Evolutionary conservation across 2,329 filamentous ascomycete species (phyloP), one percentile per base, ranked within the genome.

Genomic region (Clonostachys solani): DNA sequence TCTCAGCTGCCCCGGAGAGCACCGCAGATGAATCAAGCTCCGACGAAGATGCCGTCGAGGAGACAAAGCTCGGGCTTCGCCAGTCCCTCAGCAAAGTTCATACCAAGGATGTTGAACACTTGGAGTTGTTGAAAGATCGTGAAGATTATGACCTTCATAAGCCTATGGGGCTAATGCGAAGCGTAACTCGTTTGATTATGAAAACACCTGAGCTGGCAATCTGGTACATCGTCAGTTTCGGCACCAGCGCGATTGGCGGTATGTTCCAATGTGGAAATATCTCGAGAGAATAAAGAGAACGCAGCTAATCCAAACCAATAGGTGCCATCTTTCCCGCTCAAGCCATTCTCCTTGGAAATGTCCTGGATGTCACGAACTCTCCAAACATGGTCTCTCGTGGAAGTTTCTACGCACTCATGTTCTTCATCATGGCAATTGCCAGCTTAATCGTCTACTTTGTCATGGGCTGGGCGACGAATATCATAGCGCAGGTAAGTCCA

Each of bases 361-460:
- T 61, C 35, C 54, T 62, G 44, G 52, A 58, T 9, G 54, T 56
- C 2, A 29, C 23, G 23, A 29, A 29, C 23, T 6, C 23, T 29
- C 23, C 23, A 29, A 10, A 29, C 9, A 29, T 29, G 23, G 23
- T 29, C 10, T 29, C 23, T 29, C 23, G 23, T 9, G 23, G 23
- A 29, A 29, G 23, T 29, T 29, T 29, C 23, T 29, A 29, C 23
- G 23, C 71, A 0, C 62, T 71, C 29, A 75, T 77, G 72, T 76
- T 75, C 49, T 69, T 74, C 40, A 58, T 74, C 2, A 52, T 74
- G 38, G 72, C 73, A 5, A 54, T 67, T 10, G 65, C 56, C 9
- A 62, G 65, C n/a, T 58, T 68, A 3, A 19, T 72, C 1, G 58
- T 63, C 3, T 75, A 75, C 45, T 54, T 51, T 17, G 34, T 46